These are phyloP conservation scores for Yamadazyma tumulicola DNA, from an alignment of 805 yeast genomes.

Conservation along the genomic window DNA sequence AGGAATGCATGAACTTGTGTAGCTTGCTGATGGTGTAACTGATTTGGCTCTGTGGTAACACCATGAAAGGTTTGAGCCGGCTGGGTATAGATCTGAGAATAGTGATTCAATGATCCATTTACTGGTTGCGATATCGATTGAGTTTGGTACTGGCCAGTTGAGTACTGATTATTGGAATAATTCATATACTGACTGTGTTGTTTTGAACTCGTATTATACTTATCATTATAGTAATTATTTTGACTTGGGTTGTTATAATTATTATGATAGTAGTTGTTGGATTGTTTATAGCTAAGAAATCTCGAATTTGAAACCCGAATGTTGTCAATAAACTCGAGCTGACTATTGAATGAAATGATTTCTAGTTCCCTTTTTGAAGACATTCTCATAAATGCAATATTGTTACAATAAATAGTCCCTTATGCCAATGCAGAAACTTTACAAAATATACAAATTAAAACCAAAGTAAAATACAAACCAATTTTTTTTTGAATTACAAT, in stretches of 20 bases:
- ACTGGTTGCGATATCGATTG: background rate
- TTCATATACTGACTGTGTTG: slow-evolving; percentile 20
- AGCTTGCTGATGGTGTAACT: too few relatives aligned
- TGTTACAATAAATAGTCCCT: too few relatives aligned
- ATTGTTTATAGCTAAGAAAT: slow-evolving; percentile 3
- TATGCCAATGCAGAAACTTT: too few relatives aligned
- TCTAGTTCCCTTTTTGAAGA: slow-evolving; percentile 26
- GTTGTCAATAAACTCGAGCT: slow-evolving; percentile 23
- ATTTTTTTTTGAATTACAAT: too few relatives aligned
- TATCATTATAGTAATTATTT: slow-evolving; percentile 11
- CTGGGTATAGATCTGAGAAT: background rate
- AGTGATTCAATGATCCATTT: too few relatives aligned
- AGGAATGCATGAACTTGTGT: background rate
- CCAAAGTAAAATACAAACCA: too few relatives aligned
- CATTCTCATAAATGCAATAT: too few relatives aligned
- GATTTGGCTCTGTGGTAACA: too few relatives aligned
- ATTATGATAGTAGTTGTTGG: slow-evolving; percentile 5
- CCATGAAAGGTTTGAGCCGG: background rate
- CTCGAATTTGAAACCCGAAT: background rate
- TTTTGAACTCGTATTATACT: slow-evolving; percentile 26
- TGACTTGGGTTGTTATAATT: slow-evolving; percentile 11
- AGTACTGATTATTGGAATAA: slow-evolving; percentile 3
- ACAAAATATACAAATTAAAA: too few relatives aligned
- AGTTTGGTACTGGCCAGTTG: background rate
- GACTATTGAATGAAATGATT: slow-evolving; percentile 25